These are phyloP conservation scores for Aureobasidium namibiae DNA, from an alignment of 2,329 filamentous ascomycete species.

Conservation along the genomic window DNA sequence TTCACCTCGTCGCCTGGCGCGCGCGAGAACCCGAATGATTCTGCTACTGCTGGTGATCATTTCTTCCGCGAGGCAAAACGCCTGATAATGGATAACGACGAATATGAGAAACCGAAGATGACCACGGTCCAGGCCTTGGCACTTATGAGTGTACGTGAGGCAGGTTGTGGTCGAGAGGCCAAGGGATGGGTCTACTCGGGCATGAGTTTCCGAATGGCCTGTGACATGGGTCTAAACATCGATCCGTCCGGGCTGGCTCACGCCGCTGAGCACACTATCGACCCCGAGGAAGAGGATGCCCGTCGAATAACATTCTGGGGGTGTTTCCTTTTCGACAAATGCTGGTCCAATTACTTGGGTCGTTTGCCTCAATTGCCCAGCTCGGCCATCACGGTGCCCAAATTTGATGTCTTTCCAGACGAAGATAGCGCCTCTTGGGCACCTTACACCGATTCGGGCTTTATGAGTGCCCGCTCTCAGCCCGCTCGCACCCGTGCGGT, in stretches of 20 bases:
- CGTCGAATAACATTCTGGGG: conserved; percentile 93
- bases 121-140: conserved; percentile 90
- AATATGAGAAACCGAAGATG: conserved; percentile 81
- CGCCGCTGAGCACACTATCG: conserved; percentile 50
- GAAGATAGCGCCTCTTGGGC: conserved; percentile 84
- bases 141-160: conserved; percentile 92
- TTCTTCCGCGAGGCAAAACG: conserved; percentile 93
- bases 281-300: conserved; percentile 80
- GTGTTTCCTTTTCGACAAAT: conserved; percentile 97
- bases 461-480: conserved; percentile 63
- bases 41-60: conserved; percentile 82
- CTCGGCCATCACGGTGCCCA: conserved; percentile 72
- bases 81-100: conserved; percentile 80
- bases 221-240: conserved; percentile 85
- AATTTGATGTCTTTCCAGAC: conserved; percentile 80
- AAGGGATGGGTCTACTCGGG: conserved; percentile 98
- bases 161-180: conserved; percentile 85
- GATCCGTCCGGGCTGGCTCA: conserved; percentile 60
- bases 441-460: conserved; percentile 78
- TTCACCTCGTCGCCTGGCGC: conserved; percentile 73
- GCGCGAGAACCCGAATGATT: conserved; percentile 62
- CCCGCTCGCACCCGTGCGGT: conserved; percentile 76
- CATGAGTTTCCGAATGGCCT: conserved; percentile 97
- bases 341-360: conserved; percentile 95
- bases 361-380: conserved; percentile 79